Conservation (phyloP, 1,139 yeast genomes). For the Debaryomycetaceae sp. region DNA sequence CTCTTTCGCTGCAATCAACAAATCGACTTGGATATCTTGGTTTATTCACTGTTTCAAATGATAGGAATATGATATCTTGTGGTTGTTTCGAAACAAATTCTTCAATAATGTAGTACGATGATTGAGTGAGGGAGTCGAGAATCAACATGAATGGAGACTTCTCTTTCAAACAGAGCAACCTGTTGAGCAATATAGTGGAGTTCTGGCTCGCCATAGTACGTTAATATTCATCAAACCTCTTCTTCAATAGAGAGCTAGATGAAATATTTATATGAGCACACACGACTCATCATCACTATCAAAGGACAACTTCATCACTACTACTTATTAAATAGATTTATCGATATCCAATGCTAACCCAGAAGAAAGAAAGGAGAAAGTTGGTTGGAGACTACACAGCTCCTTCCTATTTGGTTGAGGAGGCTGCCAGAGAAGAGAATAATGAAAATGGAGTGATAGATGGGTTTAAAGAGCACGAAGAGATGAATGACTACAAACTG, state of each 20-base stretch:
- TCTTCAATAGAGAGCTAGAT: neutral
- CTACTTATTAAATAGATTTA: neutral
- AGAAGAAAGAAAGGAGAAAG: conserved; percentile 11
- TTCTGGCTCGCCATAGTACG: conserved; percentile 43
- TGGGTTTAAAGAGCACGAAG: conserved; percentile 17
- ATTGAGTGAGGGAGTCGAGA: conserved; percentile 68
- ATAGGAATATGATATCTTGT: conserved; percentile 45
- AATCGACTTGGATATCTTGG: conserved; percentile 52
- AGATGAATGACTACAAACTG: conserved; percentile 18
- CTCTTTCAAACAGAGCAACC: conserved; percentile 69
- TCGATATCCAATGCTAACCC: conserved; percentile 4
- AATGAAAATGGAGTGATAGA: conserved; percentile 18
- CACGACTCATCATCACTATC: conserved; percentile 13
- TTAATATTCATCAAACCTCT: neutral
- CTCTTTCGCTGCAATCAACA: conserved; percentile 40
- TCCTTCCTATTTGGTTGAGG: conserved; percentile 25
- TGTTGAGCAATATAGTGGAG: conserved; percentile 54
- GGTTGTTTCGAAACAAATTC: conserved; percentile 52
- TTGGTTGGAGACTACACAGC: conserved; percentile 32
- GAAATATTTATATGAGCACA: conserved; percentile 2
- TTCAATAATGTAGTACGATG: conserved; percentile 51
- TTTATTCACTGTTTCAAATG: conserved; percentile 57
- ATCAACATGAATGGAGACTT: conserved; percentile 67
- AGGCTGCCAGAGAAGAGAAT: conserved; percentile 22
- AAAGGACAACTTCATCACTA: neutral